Evolutionary conservation across 768 basidiomycete species (phyloP).

Genomic region (Lanmaoa pseudosensibilis): DNA sequence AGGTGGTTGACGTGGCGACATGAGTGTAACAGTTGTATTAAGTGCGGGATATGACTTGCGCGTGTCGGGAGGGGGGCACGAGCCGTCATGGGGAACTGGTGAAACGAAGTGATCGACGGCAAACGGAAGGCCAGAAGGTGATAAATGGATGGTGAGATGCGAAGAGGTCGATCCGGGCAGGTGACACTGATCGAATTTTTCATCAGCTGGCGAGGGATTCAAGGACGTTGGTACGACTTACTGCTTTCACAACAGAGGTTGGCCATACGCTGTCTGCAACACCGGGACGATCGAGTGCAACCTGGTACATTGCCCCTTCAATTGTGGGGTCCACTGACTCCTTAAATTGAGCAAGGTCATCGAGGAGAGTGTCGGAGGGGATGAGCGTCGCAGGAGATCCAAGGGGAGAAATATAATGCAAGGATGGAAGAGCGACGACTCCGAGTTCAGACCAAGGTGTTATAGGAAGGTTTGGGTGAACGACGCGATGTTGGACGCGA

Average conservation of each 20-base stretch:
- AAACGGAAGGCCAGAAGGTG: conserved; percentile 49
- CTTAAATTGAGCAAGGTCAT: conserved; percentile 50
- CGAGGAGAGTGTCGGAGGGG: conserved; percentile 41
- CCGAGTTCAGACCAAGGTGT: conserved; percentile 28
- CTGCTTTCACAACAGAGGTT: conserved; percentile 39
- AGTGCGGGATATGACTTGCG: conserved; percentile 31
- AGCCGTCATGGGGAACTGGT: conserved; percentile 66
- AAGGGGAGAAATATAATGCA: conserved; percentile 35
- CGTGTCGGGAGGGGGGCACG: conserved; percentile 45
- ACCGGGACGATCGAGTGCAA: conserved; percentile 58
- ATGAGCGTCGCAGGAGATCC: conserved; percentile 37
- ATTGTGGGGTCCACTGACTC: conserved; percentile 38
- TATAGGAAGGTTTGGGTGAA: conserved; percentile 32
- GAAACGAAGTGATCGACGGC: conserved; percentile 72
- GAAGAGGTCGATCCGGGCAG: conserved; percentile 55
- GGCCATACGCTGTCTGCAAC: conserved; percentile 37
- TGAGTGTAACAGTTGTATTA: conserved; percentile 56
- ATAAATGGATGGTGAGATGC: conserved; percentile 55
- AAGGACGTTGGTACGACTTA: conserved; percentile 55
- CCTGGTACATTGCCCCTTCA: conserved; percentile 61
- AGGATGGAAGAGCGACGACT: conserved; percentile 23
- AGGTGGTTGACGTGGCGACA: conserved; percentile 50
- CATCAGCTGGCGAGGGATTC: conserved; percentile 15
- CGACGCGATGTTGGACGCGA: conserved; percentile 30
- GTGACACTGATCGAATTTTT: conserved; percentile 56